Evolutionary conservation across 1,284 basidiomycete genomes (phyloP), one percentile per base, ranked within the genome.

Genomic region (Volvariella volvacea): DNA sequence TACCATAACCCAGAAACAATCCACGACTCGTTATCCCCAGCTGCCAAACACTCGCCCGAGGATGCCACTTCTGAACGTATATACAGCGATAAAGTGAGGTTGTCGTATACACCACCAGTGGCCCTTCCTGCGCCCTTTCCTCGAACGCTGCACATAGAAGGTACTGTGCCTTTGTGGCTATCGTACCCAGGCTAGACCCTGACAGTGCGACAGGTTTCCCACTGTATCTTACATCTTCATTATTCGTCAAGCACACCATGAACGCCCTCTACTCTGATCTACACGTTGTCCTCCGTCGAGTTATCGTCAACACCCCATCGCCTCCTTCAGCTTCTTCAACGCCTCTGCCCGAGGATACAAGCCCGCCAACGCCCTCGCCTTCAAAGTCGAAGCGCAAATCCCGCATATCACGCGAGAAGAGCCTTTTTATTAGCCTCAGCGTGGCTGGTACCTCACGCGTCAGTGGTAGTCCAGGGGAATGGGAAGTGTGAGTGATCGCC

Each of bases 211-310:
- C 48, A 87, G 84, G 86, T 22, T 58, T 85, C 3, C 75, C 80
- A 6, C 55, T 88, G 32, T 89, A 89, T 58, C 67, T 80, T 48
- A 74, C 82, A 1, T 86, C 83, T 0, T 78, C 83, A 2, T 71
- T 74, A 2, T 76, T 88, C 50, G 62, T 88, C 19, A 71, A 82
- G 17, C 84, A 84, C 50, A 82, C 84, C 3, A 71, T 89, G 53
- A 83, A 79, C 53, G 79, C 87, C 4, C 61, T 89, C 12, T 87
- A 87, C 56, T 73, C 79, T 12, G 77, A 86, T 55, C 61, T 87
- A 32, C 60, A 57, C 3, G 73, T 89, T 28, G 68, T 70, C 31
- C 61, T 85, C 22, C 68, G 65, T 15, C 79, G 73, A 55, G 55
- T 78, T 32, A 56, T 59, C 0, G 64, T 80, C 15, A 53, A 66